Percentiles rank a stretch among this genome's conserved stretches.
Conservation (phyloP, 1,284 basidiomycete genomes). For the Rhodotorula sp. region DNA sequence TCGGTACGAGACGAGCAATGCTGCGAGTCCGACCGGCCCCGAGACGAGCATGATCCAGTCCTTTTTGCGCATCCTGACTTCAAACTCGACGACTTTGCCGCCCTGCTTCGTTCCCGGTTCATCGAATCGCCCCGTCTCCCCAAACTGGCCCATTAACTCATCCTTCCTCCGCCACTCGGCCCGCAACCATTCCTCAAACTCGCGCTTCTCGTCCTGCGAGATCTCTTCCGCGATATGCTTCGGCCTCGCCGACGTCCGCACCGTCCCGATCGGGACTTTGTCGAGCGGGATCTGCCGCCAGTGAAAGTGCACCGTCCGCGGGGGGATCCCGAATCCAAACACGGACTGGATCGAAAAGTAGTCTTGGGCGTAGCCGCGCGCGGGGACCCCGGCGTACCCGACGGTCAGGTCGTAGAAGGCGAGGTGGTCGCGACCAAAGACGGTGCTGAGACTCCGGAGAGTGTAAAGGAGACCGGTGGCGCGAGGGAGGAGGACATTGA, state of each 20-base stretch:
- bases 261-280: slow-evolving; percentile 24
- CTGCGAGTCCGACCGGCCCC: background rate
- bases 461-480: slow-evolving; percentile 87
- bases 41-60: background rate
- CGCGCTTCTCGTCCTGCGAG: slow-evolving; percentile 63
- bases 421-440: slow-evolving; percentile 61
- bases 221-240: slow-evolving; percentile 53
- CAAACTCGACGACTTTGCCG: background rate
- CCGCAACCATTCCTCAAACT: slow-evolving; percentile 80
- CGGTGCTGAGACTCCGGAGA: slow-evolving; percentile 72
- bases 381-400: slow-evolving; percentile 58
- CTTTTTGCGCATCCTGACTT: slow-evolving; percentile 2
- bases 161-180: slow-evolving; percentile 83
- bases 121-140: slow-evolving; percentile 48
- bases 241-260: slow-evolving; percentile 1
- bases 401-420: slow-evolving; percentile 41
- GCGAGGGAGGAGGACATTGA: slow-evolving; percentile 76
- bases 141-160: slow-evolving; percentile 63
- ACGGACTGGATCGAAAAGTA: slow-evolving; percentile 87
- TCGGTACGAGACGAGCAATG: background rate
- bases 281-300: slow-evolving; percentile 68
- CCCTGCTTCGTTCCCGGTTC: background rate
- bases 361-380: slow-evolving; percentile 69
- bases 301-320: slow-evolving; percentile 83
- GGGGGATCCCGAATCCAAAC: slow-evolving; percentile 76